Conservation (phyloP, 352 stramenopile species). For the Phytophthora cactorum region DNA sequence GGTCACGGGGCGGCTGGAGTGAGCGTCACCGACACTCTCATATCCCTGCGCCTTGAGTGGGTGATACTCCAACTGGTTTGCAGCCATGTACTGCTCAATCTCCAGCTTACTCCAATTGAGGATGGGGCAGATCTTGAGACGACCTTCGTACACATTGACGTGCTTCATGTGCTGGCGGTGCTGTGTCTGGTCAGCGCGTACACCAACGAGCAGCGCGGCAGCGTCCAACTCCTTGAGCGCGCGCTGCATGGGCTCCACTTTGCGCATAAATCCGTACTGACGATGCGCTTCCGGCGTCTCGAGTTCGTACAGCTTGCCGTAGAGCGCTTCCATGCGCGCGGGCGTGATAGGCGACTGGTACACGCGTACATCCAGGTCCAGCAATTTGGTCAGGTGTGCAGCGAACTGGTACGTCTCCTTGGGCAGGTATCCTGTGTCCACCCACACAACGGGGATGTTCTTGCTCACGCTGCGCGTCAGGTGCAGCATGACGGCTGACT, state of each 20-base stretch:
- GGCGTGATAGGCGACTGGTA: conserved; percentile 81
- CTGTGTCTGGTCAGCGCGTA: conserved; percentile 81
- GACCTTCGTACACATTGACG: conserved; percentile 82
- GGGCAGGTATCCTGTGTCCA: conserved; percentile 88
- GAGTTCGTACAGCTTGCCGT: conserved; percentile 84
- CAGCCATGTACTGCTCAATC: conserved; percentile 78
- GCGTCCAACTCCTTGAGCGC: conserved; percentile 65
- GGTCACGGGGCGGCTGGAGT: conserved; percentile 85
- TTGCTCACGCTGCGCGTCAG: conserved; percentile 57
- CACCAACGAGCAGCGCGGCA: conserved; percentile 73
- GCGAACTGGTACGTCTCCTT: conserved; percentile 88
- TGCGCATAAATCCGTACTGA: conserved; percentile 83
- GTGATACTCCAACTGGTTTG: conserved; percentile 76
- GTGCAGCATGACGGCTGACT: conserved; percentile 87
- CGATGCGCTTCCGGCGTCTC: conserved; percentile 75
- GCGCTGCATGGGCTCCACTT: conserved; percentile 89
- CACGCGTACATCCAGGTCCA: conserved; percentile 76
- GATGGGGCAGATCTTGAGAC: conserved; percentile 89
- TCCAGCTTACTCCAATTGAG: conserved; percentile 81
- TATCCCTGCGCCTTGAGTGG: conserved; percentile 87
- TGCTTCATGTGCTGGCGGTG: conserved; percentile 74
- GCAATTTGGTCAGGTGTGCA: conserved; percentile 58
- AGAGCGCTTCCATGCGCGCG: conserved; percentile 86
- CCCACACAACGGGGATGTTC: conserved; percentile 76
- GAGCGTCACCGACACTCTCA: conserved; percentile 80